phyloP scores from a whole-genome alignment of 345 rosid genomes.

The Laguncularia racemosa region DNA sequence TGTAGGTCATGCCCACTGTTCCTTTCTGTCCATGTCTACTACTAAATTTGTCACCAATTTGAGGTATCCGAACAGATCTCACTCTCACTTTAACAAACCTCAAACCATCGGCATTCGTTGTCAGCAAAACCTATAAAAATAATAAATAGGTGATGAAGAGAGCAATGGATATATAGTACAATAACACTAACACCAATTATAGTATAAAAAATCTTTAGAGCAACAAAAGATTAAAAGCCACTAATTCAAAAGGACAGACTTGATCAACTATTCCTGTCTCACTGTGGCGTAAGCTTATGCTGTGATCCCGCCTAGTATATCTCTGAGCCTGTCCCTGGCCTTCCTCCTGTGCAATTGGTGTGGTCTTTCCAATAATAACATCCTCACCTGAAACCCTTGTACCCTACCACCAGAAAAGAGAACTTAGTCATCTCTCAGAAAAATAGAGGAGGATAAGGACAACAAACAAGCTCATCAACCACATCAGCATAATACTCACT shows the following conservation, averaged over 20 bases:
- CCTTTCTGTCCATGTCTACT: slow-evolving; percentile 99
- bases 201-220: background rate
- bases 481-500: slow-evolving; percentile 29
- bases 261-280: slow-evolving; percentile 98
- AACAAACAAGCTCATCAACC: background rate
- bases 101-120: slow-evolving; percentile 97
- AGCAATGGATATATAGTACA: no score
- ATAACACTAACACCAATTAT: background rate
- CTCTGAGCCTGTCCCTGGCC: slow-evolving; percentile 84
- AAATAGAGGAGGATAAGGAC: background rate
- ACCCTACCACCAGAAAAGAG: slow-evolving; percentile 40
- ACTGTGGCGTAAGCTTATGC: slow-evolving; percentile 94
- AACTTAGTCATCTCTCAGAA: background rate
- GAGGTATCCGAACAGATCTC: slow-evolving; percentile 93
- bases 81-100: slow-evolving; percentile 98
- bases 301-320: slow-evolving; percentile 84
- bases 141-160: background rate
- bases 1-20: slow-evolving; percentile 96
- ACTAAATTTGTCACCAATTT: slow-evolving; percentile 95
- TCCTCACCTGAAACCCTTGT: slow-evolving; percentile 97
- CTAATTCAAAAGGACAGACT: slow-evolving; percentile 29
- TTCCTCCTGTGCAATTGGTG: slow-evolving; percentile 85
- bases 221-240: background rate
- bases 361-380: slow-evolving; percentile 93
- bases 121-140: slow-evolving; percentile 64